These are phyloP conservation scores for Trypanosoma brucei DNA, from an alignment of 208 protist genomes.

Conservation along the genomic window DNA sequence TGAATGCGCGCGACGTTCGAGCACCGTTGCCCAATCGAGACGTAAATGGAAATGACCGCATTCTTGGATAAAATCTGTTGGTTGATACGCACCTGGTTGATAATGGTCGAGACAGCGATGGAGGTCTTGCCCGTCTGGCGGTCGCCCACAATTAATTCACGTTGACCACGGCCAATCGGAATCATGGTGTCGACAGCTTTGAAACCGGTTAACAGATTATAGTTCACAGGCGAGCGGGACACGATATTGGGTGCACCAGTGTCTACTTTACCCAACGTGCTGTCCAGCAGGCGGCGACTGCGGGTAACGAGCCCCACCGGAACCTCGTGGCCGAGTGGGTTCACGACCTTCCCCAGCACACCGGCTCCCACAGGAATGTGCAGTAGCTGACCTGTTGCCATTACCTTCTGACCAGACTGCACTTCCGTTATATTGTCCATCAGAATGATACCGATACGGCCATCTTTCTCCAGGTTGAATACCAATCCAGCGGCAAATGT, in stretches of 20 bases:
- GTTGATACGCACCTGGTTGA: conserved; percentile 92
- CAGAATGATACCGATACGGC: conserved; percentile 82
- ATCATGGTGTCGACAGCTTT: conserved; percentile 92
- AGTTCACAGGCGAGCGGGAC: conserved; percentile 87
- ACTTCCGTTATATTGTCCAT: conserved; percentile 87
- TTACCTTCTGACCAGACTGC: conserved; percentile 84
- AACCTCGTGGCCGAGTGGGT: conserved; percentile 79
- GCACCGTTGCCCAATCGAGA: conserved; percentile 91
- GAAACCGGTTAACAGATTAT: conserved; percentile 91
- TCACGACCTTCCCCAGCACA: conserved; percentile 85
- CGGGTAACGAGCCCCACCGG: conserved; percentile 60
- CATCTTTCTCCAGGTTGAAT: conserved; percentile 86
- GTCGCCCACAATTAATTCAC: conserved; percentile 93
- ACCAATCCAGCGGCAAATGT: conserved; percentile 72
- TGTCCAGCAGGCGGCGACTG: conserved; percentile 45
- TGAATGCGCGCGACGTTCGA: conserved; percentile 91
- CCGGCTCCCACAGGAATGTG: conserved; percentile 77
- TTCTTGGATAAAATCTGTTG: conserved; percentile 84
- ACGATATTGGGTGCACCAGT: conserved; percentile 92
- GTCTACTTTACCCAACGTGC: conserved; percentile 80
- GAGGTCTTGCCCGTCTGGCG: conserved; percentile 93
- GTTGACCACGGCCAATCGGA: conserved; percentile 91
- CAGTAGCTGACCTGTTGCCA: conserved; percentile 80
- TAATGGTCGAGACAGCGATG: conserved; percentile 90
- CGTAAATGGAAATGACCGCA: conserved; percentile 91